Conservation (phyloP, 78 protist genomes). For the Abeoforma whisleri region DNA sequence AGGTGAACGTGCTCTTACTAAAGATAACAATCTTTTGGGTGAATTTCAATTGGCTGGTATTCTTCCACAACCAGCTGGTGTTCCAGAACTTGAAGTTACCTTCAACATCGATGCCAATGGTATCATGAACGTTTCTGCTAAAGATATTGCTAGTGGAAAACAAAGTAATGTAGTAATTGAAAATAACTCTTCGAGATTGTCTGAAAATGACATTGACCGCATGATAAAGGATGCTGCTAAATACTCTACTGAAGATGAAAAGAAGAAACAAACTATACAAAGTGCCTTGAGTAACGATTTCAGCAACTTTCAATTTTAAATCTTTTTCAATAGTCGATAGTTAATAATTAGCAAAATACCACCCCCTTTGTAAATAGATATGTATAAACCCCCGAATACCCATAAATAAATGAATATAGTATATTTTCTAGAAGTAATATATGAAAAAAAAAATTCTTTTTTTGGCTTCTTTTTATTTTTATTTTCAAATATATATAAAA, state of each 20-base stretch:
- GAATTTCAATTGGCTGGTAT: slow-evolving; percentile 74
- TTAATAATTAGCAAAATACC: too few species aligned
- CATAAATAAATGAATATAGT: too few species aligned
- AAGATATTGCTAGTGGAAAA: slow-evolving; percentile 76
- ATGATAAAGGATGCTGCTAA: slow-evolving; percentile 85
- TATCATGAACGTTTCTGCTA: slow-evolving; percentile 81
- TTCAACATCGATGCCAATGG: slow-evolving; percentile 92
- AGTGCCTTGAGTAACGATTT: not conserved
- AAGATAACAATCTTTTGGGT: slow-evolving; percentile 83
- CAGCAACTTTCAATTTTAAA: slow-evolving; percentile 27
- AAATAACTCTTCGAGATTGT: slow-evolving; percentile 77
- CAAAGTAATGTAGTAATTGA: slow-evolving; percentile 74
- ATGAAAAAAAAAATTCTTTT: too few species aligned
- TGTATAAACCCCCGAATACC: too few species aligned
- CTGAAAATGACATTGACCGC: slow-evolving; percentile 74
- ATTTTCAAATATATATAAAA: too few species aligned
- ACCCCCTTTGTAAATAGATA: too few species aligned
- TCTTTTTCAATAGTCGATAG: not conserved
- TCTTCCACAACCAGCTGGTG: slow-evolving; percentile 83
- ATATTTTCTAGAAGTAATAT: too few species aligned
- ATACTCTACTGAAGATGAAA: slow-evolving; percentile 44
- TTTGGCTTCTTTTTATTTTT: too few species aligned
- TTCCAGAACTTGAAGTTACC: slow-evolving; percentile 92
- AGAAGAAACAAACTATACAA: slow-evolving; percentile 31
- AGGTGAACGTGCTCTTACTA: slow-evolving; percentile 89